phyloP scores from a whole-genome alignment of 1,139 yeast genomes.

The Kodamaea ohmeri region DNA sequence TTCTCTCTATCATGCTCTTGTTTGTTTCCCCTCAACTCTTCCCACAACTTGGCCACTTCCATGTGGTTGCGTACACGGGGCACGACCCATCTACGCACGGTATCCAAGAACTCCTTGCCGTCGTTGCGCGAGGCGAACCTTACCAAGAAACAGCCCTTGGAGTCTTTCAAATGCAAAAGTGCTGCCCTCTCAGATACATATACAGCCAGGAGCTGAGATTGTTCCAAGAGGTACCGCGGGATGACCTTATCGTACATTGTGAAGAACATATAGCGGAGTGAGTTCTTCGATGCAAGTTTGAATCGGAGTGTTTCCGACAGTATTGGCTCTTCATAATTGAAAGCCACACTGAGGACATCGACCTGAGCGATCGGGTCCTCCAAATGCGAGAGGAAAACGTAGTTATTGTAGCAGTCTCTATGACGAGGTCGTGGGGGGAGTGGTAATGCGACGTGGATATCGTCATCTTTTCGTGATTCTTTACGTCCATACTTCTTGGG shows the following conservation, averaged over 20 bases:
- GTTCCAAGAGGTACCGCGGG: constrained; percentile 8
- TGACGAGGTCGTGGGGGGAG: constrained; percentile 3
- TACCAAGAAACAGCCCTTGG: constrained; percentile 12
- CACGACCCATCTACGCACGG: not conserved
- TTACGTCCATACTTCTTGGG: constrained; percentile 1
- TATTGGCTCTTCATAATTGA: not conserved
- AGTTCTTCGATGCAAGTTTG: not conserved
- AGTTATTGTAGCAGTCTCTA: constrained; percentile 4
- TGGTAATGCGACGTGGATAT: too few relatives aligned
- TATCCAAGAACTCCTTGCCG: constrained; percentile 7
- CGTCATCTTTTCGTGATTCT: too few relatives aligned
- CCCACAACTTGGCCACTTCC: constrained; percentile 1
- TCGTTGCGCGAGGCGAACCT: constrained; percentile 12
- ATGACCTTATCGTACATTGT: constrained; percentile 9
- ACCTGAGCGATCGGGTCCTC: not conserved
- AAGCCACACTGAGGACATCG: constrained; percentile 2
- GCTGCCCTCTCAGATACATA: constrained; percentile 13
- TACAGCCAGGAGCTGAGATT: constrained; percentile 11
- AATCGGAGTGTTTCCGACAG: not conserved
- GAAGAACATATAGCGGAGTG: constrained; percentile 9
- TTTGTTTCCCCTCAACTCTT: not conserved
- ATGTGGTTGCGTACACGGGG: not conserved
- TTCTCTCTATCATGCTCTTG: too few relatives aligned
- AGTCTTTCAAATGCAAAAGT: constrained; percentile 11
- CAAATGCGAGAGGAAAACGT: constrained; percentile 2